phyloP scores from a whole-genome alignment of 2,329 filamentous ascomycete genomes.

The Talaromyces sp. region DNA sequence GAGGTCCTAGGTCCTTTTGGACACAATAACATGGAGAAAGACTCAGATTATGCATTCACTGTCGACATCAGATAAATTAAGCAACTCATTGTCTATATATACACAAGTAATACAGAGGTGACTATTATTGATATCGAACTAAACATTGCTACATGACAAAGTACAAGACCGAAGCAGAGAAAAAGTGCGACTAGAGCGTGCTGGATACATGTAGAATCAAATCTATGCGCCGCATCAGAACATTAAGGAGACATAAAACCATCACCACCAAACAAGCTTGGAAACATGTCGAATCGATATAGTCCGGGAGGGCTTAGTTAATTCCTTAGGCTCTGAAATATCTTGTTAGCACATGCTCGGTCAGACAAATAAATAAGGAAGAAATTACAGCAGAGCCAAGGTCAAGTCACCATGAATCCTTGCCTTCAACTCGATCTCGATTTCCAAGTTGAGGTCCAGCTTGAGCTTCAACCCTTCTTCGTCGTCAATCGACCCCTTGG shows the following conservation, averaged over 20 bases:
- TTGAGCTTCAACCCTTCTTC: conserved; percentile 39
- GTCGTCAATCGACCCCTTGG: conserved; percentile 6
- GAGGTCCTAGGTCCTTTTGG: too few relatives aligned
- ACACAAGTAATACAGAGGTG: background rate
- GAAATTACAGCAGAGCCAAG: conserved; percentile 42
- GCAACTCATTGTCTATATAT: background rate
- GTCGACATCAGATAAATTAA: background rate
- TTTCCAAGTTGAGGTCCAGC: conserved; percentile 53
- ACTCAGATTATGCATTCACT: background rate
- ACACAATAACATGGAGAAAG: background rate
- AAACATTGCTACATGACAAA: background rate
- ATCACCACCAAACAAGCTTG: background rate
- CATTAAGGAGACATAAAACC: background rate
- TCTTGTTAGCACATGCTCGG: background rate
- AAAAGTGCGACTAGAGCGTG: background rate
- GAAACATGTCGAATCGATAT: background rate
- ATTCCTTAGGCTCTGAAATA: background rate
- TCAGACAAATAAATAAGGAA: too few relatives aligned
- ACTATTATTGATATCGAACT: background rate
- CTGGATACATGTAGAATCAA: background rate
- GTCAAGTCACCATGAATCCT: conserved; percentile 57
- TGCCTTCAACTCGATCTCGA: conserved; percentile 55
- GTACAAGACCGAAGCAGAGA: background rate
- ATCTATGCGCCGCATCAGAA: background rate
- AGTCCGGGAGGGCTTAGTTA: background rate